These are phyloP conservation scores for Diaporthe sp. DNA, from an alignment of 2,329 filamentous ascomycete species.

Conservation along the genomic window DNA sequence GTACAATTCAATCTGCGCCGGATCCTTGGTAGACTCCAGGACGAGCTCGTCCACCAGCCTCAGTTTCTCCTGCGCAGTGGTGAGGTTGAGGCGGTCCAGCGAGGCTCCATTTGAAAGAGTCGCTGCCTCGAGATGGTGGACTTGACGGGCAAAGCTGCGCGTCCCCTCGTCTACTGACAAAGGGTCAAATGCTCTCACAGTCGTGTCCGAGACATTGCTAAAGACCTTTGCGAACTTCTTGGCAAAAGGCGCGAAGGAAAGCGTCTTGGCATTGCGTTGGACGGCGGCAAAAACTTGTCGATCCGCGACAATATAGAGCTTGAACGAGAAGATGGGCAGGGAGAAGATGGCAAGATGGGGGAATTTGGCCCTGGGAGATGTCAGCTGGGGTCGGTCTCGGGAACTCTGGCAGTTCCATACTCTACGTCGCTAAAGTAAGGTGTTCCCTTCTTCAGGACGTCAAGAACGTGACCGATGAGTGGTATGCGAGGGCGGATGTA, in stretches of 20 bases:
- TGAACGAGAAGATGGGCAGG: slow-evolving; percentile 38
- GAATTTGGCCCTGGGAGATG: slow-evolving; percentile 12
- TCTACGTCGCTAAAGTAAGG: slow-evolving; percentile 5
- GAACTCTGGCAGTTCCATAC: background rate
- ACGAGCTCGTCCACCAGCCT: slow-evolving; percentile 16
- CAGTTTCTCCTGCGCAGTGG: slow-evolving; percentile 17
- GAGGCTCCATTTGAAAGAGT: slow-evolving; percentile 4
- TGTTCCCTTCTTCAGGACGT: background rate
- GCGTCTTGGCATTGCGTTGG: slow-evolving; percentile 32
- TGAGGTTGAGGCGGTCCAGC: slow-evolving; percentile 34
- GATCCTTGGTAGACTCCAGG: background rate
- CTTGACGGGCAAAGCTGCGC: slow-evolving; percentile 4
- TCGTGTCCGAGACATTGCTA: background rate
- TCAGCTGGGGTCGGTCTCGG: background rate
- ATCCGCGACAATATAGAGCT: slow-evolving; percentile 32
- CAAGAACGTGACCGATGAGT: slow-evolving; percentile 16
- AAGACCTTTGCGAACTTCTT: background rate
- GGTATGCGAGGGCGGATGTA: slow-evolving; percentile 28
- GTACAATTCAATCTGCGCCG: background rate
- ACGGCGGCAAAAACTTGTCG: slow-evolving; percentile 27
- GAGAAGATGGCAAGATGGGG: slow-evolving; percentile 24
- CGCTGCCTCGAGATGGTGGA: slow-evolving; percentile 11
- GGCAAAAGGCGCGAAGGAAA: slow-evolving; percentile 38
- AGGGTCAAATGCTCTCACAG: background rate
- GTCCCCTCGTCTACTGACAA: slow-evolving; percentile 8